These are phyloP conservation scores for Penicillium arizonense DNA, from an alignment of 495 filamentous ascomycete genomes.

Conservation along the genomic window DNA sequence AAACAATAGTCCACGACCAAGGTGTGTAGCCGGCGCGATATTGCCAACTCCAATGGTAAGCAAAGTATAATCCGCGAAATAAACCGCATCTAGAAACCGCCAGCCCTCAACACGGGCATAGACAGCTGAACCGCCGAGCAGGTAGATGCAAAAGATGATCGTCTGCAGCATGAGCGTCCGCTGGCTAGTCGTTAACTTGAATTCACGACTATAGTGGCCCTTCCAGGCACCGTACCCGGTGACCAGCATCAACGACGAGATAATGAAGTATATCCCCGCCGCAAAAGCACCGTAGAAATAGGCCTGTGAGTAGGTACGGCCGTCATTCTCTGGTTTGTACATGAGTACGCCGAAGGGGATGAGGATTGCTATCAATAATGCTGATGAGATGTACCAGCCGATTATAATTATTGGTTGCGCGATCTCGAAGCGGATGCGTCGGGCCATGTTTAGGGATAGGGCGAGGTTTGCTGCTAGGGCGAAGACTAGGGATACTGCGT, in stretches of 20 bases:
- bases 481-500: slow-evolving; percentile 67
- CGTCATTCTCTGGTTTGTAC: slow-evolving; percentile 17
- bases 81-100: slow-evolving; percentile 75
- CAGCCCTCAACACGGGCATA: slow-evolving; percentile 74
- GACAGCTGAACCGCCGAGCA: slow-evolving; percentile 69
- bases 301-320: slow-evolving; percentile 52
- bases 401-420: slow-evolving; percentile 66
- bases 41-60: slow-evolving; percentile 84
- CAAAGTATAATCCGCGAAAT: slow-evolving; percentile 81
- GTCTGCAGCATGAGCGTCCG: slow-evolving; percentile 88
- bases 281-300: slow-evolving; percentile 83
- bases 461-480: slow-evolving; percentile 71
- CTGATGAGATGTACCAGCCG: slow-evolving; percentile 65
- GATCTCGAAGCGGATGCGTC: slow-evolving; percentile 53
- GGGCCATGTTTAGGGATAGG: slow-evolving; percentile 72
- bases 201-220: slow-evolving; percentile 66
- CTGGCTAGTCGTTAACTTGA: slow-evolving; percentile 69
- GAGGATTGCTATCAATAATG: slow-evolving; percentile 61
- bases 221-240: slow-evolving; percentile 65
- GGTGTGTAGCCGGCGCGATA: slow-evolving; percentile 57
- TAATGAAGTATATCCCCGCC: slow-evolving; percentile 71
- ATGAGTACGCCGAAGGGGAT: slow-evolving; percentile 37
- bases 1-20: slow-evolving; percentile 67
- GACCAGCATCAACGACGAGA: slow-evolving; percentile 65
- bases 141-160: slow-evolving; percentile 72